Conservation (phyloP, 2,329 filamentous ascomycete genomes). For the Talaromyces sp. region DNA sequence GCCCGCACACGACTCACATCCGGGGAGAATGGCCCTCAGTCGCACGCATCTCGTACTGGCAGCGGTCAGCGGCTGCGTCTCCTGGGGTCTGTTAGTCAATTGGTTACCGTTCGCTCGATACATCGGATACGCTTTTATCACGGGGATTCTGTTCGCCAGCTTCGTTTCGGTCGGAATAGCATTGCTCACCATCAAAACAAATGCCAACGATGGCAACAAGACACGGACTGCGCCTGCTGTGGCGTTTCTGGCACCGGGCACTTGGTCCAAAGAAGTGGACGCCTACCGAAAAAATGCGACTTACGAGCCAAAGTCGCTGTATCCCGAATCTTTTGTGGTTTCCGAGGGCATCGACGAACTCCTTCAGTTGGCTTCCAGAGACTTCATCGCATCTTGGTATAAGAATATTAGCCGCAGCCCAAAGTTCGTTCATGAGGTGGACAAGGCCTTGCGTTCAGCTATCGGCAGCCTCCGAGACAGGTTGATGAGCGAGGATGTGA, state of each 20-base stretch:
- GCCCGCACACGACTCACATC: conserved; percentile 38
- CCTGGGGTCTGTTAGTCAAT: conserved; percentile 80
- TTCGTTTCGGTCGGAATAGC: conserved; percentile 55
- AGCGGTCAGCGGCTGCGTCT: conserved; percentile 54
- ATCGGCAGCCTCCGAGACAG: conserved; percentile 67
- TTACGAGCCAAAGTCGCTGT: conserved; percentile 66
- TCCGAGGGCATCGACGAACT: conserved; percentile 76
- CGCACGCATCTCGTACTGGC: conserved; percentile 40
- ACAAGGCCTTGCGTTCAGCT: conserved; percentile 69
- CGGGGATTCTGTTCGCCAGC: conserved; percentile 57
- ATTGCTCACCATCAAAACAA: conserved; percentile 49
- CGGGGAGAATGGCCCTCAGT: conserved; percentile 44
- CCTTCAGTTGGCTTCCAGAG: conserved; percentile 68
- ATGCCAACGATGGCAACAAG: conserved; percentile 29
- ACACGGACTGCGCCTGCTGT: conserved; percentile 39
- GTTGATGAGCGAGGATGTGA: conserved; percentile 71
- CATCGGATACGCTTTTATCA: conserved; percentile 75
- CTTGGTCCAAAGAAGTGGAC: conserved; percentile 67
- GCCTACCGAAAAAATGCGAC: conserved; percentile 60
- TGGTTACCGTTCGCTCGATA: conserved; percentile 80
- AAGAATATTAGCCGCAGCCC: conserved; percentile 74
- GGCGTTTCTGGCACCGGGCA: conserved; percentile 57
- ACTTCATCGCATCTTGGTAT: conserved; percentile 90
- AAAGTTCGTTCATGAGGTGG: conserved; percentile 79
- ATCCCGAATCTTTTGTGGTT: conserved; percentile 69